Evolutionary conservation across 139 green algal genomes (phyloP), one percentile per base, ranked within the genome.

Genomic region (Gonium pectorale): DNA sequence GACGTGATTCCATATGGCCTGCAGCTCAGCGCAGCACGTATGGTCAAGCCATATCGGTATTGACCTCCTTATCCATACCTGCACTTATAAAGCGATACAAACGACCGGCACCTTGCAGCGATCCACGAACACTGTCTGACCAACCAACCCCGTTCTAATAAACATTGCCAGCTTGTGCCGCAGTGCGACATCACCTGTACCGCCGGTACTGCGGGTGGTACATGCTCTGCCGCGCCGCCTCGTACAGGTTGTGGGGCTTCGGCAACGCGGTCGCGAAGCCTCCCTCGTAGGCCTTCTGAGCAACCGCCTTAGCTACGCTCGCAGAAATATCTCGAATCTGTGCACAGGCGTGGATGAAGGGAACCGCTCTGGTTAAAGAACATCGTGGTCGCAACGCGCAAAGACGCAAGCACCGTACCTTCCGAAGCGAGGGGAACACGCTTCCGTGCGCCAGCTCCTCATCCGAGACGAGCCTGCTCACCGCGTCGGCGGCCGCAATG

Each of bases 181-280:
- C n/a, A 56, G 33, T 78, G n/a, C n/a, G n/a, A n/a, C n/a, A n/a
- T n/a, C n/a, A 95, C 38, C 92, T 54, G 77, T 95, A 95, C 54
- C 70, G 73, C 41, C 92, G 80, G 89, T 97, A 97, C 59, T 84
- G 68, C 8, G 93, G 89, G n/a, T 90, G 88, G 80, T 97, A 97
- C 95, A 97, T 97, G 26, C 52, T 64, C 3, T 80, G 59, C 5
- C 86, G 63, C 2, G 91, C 90, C 2, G 88, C 87, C 29, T 92
- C 92, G 66, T 93, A 80, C 81, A 98, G 72, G 87, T 96, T 95
- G 81, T 94, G 89, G 2, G 95, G 95, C 87, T 94, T 94, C 1
- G 95, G 95, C 81, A 98, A 88, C 60, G 96, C 91, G 0, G 95
- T 98, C 22, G 95, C 95, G 52, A 95, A 93, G 3, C 93, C 93